Evolutionary conservation across 1,139 yeast genomes (phyloP), one percentile per base, ranked within the genome.

Genomic region (Lodderomyces parapsilosis): DNA sequence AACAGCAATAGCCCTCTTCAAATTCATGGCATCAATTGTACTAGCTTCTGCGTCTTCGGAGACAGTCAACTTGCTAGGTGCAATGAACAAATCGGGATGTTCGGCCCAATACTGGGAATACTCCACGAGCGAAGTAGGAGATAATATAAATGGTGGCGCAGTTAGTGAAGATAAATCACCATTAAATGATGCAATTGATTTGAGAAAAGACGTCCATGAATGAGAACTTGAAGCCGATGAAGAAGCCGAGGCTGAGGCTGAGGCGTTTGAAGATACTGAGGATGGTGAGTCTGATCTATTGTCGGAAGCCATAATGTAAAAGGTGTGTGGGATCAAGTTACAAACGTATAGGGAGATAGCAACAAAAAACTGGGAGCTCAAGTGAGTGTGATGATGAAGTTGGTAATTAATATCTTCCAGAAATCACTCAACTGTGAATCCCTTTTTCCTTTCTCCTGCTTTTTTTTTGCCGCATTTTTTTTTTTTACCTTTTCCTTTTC

Each of bases 111-210:
- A 93, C 62, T 88, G 93, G 14, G 96, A 86, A 66, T 87, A 93
- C 67, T 93, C 99, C 23, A 82, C 81, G 55, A 89, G 74, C 2
- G 98, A 91, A 6, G 87, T 85, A 20, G 96, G 91, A 8, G 96
- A 88, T 49, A 93, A 74, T 55, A 93, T 93, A 66, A 93, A 93
- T n/a, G 99, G 97, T 22, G 99, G 99, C 2, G 99, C 99, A 1
- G 99, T 90, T 58, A 93, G 71, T 2, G 96, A 83, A 14, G 96
- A 87, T 53, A 93, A 71, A 62, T 93, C 99, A 34, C 99, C 99
- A 55, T 91, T 90, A 66, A 88, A 93, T 11, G 95, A 81, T 33
- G 97, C 95, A 56, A 93, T 81, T 43, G 96, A 88, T 67, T 89
- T 88, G 55, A 93, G 75, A 63, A 93, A 91, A 18, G 91, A 80